Evolutionary conservation across 768 basidiomycete genomes (phyloP).

Genomic region (Neoboletus magnificus): DNA sequence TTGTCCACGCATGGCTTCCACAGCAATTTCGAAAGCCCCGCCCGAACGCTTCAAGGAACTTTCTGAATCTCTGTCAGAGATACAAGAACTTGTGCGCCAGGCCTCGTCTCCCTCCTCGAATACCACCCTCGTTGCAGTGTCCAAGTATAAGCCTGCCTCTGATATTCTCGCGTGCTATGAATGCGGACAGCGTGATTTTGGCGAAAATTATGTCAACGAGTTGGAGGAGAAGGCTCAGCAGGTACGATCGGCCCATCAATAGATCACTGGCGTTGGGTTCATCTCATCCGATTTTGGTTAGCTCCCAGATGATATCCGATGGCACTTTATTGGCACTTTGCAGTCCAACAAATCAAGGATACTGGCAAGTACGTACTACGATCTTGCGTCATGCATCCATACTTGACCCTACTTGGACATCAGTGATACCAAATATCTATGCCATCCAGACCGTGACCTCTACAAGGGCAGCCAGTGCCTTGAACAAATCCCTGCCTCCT

Average conservation of each 20-base stretch:
- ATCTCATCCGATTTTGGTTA: conserved; percentile 31
- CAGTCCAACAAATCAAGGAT: conserved; percentile 92
- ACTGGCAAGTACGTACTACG: conserved; percentile 61
- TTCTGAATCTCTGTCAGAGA: conserved; percentile 48
- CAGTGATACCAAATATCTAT: conserved; percentile 86
- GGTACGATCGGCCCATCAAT: conserved; percentile 38
- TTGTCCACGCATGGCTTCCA: conserved; percentile 19
- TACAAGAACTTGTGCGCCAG: conserved; percentile 45
- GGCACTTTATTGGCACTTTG: conserved; percentile 95
- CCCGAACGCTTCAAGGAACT: conserved; percentile 53
- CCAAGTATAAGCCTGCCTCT: conserved; percentile 86
- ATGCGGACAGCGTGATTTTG: conserved; percentile 84
- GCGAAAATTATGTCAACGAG: conserved; percentile 97
- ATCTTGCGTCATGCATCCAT: neutral
- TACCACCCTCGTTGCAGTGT: conserved; percentile 77
- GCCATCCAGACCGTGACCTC: conserved; percentile 86
- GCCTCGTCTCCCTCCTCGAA: conserved; percentile 29
- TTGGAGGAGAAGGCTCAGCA: conserved; percentile 79
- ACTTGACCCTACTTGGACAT: conserved; percentile 2
- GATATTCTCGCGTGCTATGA: conserved; percentile 85
- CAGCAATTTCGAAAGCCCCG: conserved; percentile 18
- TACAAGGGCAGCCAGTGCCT: conserved; percentile 70
- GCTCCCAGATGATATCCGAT: conserved; percentile 86
- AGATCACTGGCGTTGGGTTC: neutral
- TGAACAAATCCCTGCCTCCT: conserved; percentile 67